Evolutionary conservation across 139 green algal genomes (phyloP).

Genomic region (Volvox africanus): DNA sequence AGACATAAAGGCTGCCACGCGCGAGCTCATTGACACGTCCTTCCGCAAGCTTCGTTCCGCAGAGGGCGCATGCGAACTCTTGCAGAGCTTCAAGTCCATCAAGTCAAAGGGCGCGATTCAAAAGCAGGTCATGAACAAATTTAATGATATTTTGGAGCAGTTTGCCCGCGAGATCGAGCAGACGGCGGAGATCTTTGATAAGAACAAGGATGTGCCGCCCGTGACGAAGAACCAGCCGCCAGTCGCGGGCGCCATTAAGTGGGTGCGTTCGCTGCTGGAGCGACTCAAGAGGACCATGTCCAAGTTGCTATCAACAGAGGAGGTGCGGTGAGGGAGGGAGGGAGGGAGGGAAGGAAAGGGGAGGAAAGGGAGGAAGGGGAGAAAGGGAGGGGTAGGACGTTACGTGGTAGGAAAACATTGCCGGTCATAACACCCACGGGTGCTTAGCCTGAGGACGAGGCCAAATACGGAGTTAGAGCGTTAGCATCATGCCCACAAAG

Average conservation of each 20-base stretch:
- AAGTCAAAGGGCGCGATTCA: conserved; percentile 87
- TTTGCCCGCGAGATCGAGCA: conserved; percentile 87
- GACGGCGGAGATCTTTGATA: conserved; percentile 77
- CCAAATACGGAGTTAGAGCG: too few species aligned
- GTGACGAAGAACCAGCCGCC: conserved; percentile 88
- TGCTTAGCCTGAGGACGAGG: too few species aligned
- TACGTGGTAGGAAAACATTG: too few species aligned
- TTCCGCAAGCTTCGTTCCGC: conserved; percentile 92
- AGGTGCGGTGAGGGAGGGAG: conserved; percentile 41
- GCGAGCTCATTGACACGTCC: conserved; percentile 90
- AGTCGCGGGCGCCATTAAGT: conserved; percentile 90
- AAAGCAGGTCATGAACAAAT: conserved; percentile 93
- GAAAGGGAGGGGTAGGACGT: too few species aligned
- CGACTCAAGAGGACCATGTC: conserved; percentile 88
- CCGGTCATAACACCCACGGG: too few species aligned
- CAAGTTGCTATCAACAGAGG: conserved; percentile 74
- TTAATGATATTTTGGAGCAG: conserved; percentile 92
- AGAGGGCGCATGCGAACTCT: conserved; percentile 90
- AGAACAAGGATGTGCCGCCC: conserved; percentile 69
- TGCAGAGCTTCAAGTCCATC: conserved; percentile 93
- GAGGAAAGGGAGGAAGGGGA: neutral
- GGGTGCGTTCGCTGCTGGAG: conserved; percentile 86
- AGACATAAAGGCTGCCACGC: conserved; percentile 66
- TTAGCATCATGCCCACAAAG: too few species aligned
- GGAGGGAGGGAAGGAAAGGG: neutral